Conservation (phyloP, 1,284 basidiomycete genomes). For the Irpex sp. region DNA sequence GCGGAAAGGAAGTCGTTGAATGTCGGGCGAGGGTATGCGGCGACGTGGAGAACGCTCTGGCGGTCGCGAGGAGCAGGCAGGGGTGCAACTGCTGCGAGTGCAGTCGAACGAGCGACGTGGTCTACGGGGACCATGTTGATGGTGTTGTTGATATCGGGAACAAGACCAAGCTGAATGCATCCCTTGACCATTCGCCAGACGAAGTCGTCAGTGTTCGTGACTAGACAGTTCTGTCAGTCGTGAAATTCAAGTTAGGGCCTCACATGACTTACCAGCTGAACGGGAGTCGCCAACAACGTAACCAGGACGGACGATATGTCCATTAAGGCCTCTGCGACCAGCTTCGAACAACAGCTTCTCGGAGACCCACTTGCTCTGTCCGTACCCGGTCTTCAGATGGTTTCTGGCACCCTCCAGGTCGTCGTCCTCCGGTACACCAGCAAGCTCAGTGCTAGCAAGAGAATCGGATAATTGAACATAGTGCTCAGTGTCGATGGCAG, state of each 20-base stretch:
- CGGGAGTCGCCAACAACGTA: slow-evolving; percentile 95
- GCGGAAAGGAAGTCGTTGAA: slow-evolving; percentile 88
- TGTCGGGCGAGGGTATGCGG: slow-evolving; percentile 82
- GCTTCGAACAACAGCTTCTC: slow-evolving; percentile 94
- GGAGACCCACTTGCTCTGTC: slow-evolving; percentile 98
- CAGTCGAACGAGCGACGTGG: slow-evolving; percentile 85
- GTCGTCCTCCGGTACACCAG: slow-evolving; percentile 85
- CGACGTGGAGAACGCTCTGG: slow-evolving; percentile 83
- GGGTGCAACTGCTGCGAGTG: slow-evolving; percentile 66
- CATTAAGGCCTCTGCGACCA: slow-evolving; percentile 81
- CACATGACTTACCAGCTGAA: slow-evolving; percentile 64
- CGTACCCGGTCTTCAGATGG: slow-evolving; percentile 88
- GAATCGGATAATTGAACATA: slow-evolving; percentile 87
- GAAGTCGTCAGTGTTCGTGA: slow-evolving; percentile 99
- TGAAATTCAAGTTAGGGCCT: slow-evolving; percentile 3
- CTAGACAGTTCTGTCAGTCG: slow-evolving; percentile 33
- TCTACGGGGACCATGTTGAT: slow-evolving; percentile 99
- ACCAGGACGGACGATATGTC: slow-evolving; percentile 89
- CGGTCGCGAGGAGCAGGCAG: slow-evolving; percentile 36
- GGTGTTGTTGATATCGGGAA: slow-evolving; percentile 98
- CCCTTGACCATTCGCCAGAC: slow-evolving; percentile 98
- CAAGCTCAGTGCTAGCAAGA: slow-evolving; percentile 35
- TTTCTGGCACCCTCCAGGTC: slow-evolving; percentile 85
- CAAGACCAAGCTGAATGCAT: slow-evolving; percentile 91
- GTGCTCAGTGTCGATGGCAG: slow-evolving; percentile 87